phyloP scores from a whole-genome alignment of 768 basidiomycete species.

The Termitomyces sp. region DNA sequence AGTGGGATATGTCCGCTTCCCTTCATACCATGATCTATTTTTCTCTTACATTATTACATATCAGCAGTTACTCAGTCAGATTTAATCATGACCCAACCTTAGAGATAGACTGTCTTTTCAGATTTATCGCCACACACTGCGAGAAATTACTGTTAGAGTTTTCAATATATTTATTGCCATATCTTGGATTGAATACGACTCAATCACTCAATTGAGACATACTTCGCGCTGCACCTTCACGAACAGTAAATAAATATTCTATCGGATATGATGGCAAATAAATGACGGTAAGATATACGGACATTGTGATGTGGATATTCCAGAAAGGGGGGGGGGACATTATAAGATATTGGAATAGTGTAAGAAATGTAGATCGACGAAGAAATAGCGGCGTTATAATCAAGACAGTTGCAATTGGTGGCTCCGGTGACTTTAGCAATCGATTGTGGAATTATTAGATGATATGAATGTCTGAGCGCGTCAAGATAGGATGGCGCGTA shows the following conservation, averaged over 20 bases:
- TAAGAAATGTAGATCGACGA: not conserved
- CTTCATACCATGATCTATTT: not conserved
- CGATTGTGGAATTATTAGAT: not conserved
- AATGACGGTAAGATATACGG: not conserved
- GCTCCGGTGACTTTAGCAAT: not conserved
- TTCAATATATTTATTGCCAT: too few relatives aligned
- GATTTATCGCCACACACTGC: not conserved
- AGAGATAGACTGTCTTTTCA: not conserved
- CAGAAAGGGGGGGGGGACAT: not conserved
- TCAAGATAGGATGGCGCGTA: not conserved
- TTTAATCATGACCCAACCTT: too few relatives aligned
- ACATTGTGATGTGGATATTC: not conserved
- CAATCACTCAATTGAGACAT: not conserved
- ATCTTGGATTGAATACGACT: not conserved
- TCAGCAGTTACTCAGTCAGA: not conserved
- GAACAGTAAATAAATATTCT: not conserved
- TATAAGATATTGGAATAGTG: not conserved
- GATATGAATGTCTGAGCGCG: constrained; percentile 3
- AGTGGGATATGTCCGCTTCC: not conserved
- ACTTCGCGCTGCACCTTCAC: not conserved
- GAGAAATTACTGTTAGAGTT: too few relatives aligned
- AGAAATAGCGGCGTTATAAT: constrained; percentile 5
- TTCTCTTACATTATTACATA: not conserved
- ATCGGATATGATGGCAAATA: not conserved
- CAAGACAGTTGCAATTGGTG: constrained; percentile 21